Conservation (phyloP, 495 filamentous ascomycete genomes). For the Tetracladium marchalianum region DNA sequence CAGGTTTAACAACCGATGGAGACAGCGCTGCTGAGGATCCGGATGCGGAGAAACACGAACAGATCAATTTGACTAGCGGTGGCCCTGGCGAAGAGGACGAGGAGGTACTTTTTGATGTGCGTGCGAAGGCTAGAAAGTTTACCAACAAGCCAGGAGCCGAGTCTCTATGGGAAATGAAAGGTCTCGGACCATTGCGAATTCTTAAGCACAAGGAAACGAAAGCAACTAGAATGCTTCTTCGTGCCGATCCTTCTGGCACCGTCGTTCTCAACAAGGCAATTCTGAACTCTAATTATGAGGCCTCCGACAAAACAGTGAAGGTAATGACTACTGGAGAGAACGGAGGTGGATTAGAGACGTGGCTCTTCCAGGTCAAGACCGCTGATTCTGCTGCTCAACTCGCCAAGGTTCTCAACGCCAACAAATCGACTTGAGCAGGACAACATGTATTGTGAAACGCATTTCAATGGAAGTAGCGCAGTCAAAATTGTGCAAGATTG, state of each 20-base stretch:
- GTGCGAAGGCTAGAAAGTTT: slow-evolving; percentile 51
- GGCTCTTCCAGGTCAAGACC: slow-evolving; percentile 55
- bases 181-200: slow-evolving; percentile 54
- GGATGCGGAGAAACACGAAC: slow-evolving; percentile 29
- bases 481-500: too few species aligned
- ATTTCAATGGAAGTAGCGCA: too few species aligned
- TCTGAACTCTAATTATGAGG: slow-evolving; percentile 47
- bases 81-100: slow-evolving; percentile 67
- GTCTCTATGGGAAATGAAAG: slow-evolving; percentile 46
- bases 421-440: slow-evolving; percentile 23
- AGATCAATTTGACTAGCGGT: slow-evolving; percentile 52
- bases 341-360: slow-evolving; percentile 44
- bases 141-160: slow-evolving; percentile 20
- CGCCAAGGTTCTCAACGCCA: slow-evolving; percentile 34
- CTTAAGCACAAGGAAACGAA: slow-evolving; percentile 57
- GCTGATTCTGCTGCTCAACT: slow-evolving; percentile 32
- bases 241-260: slow-evolving; percentile 59
- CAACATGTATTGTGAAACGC: too few species aligned
- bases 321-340: slow-evolving; percentile 41
- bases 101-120: slow-evolving; percentile 48
- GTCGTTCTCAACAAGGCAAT: slow-evolving; percentile 58
- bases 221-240: slow-evolving; percentile 52
- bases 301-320: slow-evolving; percentile 43
- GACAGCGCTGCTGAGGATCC: slow-evolving; percentile 23
- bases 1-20: slow-evolving; percentile 31